Conservation (phyloP, 2,329 filamentous ascomycete genomes). For the Decorospora gaudefroyi region DNA sequence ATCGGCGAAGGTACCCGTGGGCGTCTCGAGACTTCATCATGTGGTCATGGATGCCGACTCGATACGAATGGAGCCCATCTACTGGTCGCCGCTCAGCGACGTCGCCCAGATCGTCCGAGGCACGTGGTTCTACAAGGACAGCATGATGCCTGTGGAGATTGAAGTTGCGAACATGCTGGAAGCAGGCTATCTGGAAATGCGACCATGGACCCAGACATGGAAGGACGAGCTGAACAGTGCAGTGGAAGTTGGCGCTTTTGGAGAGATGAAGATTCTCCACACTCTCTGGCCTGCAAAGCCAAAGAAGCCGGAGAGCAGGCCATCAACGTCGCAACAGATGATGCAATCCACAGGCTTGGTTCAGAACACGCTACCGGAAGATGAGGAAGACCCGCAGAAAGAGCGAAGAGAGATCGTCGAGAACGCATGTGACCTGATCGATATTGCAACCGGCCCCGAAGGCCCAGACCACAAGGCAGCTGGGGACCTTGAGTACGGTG, state of each 20-base stretch:
- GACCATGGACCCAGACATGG: conserved; percentile 92
- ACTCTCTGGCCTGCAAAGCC: conserved; percentile 75
- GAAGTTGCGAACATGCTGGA: conserved; percentile 89
- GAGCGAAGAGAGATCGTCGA: conserved; percentile 52
- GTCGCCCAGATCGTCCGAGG: conserved; percentile 79
- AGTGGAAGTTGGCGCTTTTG: conserved; percentile 82
- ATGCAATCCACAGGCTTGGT: conserved; percentile 36
- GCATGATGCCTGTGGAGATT: conserved; percentile 86
- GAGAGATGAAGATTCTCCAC: conserved; percentile 89
- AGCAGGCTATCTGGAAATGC: conserved; percentile 82
- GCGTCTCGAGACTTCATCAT: conserved; percentile 85
- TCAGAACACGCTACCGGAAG: conserved; percentile 41
- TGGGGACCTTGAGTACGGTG: conserved; percentile 49
- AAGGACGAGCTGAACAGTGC: conserved; percentile 87
- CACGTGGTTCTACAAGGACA: conserved; percentile 98
- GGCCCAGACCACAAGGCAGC: conserved; percentile 56
- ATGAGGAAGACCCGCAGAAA: conserved; percentile 50
- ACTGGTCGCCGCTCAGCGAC: conserved; percentile 94
- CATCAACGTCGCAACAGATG: conserved; percentile 44
- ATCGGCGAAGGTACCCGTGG: conserved; percentile 73
- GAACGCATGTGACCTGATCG: conserved; percentile 54
- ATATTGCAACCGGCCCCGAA: conserved; percentile 52
- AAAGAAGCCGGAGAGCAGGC: conserved; percentile 57
- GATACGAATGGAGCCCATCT: conserved; percentile 87
- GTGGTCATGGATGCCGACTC: conserved; percentile 71